phyloP scores from a whole-genome alignment of 2,329 filamentous ascomycete genomes.

The Macroventuria anomochaeta region DNA sequence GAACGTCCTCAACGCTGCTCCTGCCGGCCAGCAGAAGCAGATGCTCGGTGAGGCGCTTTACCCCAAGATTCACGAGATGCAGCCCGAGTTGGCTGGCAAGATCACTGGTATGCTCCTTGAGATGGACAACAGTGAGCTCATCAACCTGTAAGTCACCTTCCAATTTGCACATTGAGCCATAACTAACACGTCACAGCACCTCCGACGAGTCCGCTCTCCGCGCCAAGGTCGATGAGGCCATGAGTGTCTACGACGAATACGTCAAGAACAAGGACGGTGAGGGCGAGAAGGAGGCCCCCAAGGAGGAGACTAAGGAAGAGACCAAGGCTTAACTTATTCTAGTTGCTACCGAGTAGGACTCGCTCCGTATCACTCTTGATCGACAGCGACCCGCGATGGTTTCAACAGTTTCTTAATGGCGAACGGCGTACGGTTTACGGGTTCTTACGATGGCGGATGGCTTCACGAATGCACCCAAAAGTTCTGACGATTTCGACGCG shows the following conservation, averaged over 20 bases:
- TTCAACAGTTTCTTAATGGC: conserved; percentile 40
- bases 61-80: conserved; percentile 95
- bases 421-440: conserved; percentile 48
- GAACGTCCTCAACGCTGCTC: conserved; percentile 58
- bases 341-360: conserved; percentile 41
- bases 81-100: conserved; percentile 96
- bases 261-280: conserved; percentile 74
- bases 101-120: conserved; percentile 99
- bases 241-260: conserved; percentile 98
- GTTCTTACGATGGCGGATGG: conserved; percentile 40
- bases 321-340: conserved; percentile 47
- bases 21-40: conserved; percentile 90
- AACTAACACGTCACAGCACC: conserved; percentile 64
- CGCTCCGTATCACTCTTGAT: conserved; percentile 35
- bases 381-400: conserved; percentile 35
- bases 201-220: conserved; percentile 88
- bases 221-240: conserved; percentile 95
- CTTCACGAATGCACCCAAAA: conserved; percentile 47
- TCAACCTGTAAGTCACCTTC: conserved; percentile 81
- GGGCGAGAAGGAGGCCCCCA: conserved; percentile 45
- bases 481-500: conserved; percentile 40
- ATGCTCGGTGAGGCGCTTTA: conserved; percentile 97
- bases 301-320: conserved; percentile 57
- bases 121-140: conserved; percentile 96
- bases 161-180: conserved; percentile 24